Evolutionary conservation across 2,329 filamentous ascomycete genomes (phyloP), one percentile per base, ranked within the genome.

Genomic region (Phoma sp.): DNA sequence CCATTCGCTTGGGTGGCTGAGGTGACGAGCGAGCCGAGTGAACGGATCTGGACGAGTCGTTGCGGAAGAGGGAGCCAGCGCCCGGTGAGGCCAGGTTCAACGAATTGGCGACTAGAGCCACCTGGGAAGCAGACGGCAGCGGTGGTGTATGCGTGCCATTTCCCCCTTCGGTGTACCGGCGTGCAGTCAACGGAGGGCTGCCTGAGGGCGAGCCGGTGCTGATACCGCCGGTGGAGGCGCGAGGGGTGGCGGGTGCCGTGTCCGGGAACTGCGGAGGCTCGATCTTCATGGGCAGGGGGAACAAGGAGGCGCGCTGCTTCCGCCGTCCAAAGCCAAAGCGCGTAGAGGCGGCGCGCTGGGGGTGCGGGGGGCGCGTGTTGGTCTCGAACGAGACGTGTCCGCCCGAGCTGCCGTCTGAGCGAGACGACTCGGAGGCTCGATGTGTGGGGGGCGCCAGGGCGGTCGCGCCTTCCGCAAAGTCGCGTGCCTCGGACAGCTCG

Each of bases 211-310:
- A 76, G 42, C 59, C 64, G 50, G 64, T 67, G 56, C 75, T 71
- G 52, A 69, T 60, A 36, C 63, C 75, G 72, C 75, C 59, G 57
- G 77, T 67, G 67, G 77, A 66, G 66, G 74, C 49, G 81, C 78
- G 46, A 25, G 74, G 74, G 3, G 74, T 83, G 80, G 45, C 80
- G 74, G 53, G 81, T 62, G 66, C 74, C 45, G 69, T 75, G 57
- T 67, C 74, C 56, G 78, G 56, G 78, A 69, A 64, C 76, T 85
- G 68, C 17, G 73, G 76, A 20, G 81, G 75, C 28, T 78, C 73
- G 59, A 85, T 82, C 74, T 89, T 92, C 59, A 93, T 87, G 33
- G 92, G 92, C n/a, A 98, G 81, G 53, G 93, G 93, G 67, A 98
- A 98, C 29, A 98, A 78, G 3, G 91, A 87, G 30, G 87, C 85